Evolutionary conservation across 345 rosid genomes (phyloP).

Genomic region (Eucalyptus brandiana): DNA sequence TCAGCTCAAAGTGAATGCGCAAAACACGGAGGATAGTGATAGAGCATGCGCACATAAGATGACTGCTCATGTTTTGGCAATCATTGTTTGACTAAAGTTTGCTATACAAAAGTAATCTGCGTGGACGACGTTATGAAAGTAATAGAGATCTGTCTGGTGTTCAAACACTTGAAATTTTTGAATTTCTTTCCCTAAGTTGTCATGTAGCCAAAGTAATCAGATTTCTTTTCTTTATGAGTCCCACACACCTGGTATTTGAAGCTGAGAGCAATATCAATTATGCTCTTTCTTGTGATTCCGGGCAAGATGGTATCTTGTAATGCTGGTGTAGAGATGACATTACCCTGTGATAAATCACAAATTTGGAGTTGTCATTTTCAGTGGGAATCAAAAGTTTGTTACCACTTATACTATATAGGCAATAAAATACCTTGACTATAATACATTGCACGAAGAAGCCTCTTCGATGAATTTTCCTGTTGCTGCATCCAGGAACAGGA

Average conservation of each 20-base stretch:
- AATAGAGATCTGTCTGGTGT: neutral
- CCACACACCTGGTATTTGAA: slow-evolving; percentile 7
- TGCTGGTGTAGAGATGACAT: slow-evolving; percentile 10
- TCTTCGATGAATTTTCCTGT: slow-evolving; percentile 18
- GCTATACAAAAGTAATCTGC: neutral
- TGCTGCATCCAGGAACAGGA: slow-evolving; percentile 15
- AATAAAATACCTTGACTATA: slow-evolving; percentile 7
- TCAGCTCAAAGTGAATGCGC: neutral
- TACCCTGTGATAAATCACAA: neutral
- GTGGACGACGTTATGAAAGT: accelerated
- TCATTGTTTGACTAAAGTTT: neutral
- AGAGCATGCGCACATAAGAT: neutral
- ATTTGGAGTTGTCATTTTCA: neutral
- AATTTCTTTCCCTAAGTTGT: neutral
- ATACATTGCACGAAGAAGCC: slow-evolving; percentile 21
- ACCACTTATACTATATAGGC: no score
- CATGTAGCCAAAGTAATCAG: neutral
- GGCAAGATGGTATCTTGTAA: slow-evolving; percentile 11
- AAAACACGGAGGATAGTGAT: neutral
- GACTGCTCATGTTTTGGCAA: neutral
- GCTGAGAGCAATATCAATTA: slow-evolving; percentile 1
- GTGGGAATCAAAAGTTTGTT: neutral
- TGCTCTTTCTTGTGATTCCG: slow-evolving; percentile 20
- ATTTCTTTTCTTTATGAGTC: neutral
- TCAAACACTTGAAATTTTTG: neutral